Evolutionary conservation across 768 basidiomycete genomes (phyloP).

Genomic region (Pisolithus marmoratus): DNA sequence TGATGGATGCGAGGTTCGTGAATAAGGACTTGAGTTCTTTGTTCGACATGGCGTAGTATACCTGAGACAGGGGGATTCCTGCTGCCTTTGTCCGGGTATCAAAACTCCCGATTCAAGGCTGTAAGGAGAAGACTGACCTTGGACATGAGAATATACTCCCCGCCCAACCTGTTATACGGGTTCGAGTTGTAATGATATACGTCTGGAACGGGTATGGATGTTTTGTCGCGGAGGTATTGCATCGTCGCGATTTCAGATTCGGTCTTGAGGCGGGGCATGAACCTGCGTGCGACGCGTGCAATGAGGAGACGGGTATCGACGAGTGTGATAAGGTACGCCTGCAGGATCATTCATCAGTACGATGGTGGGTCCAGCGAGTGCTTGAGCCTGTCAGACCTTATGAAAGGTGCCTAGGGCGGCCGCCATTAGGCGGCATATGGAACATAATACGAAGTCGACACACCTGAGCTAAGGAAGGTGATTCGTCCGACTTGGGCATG

Average conservation of each 20-base stretch:
- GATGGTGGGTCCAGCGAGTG: not conserved
- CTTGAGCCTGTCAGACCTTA: slow-evolving; percentile 43
- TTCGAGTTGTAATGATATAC: slow-evolving; percentile 79
- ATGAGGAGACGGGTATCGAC: slow-evolving; percentile 57
- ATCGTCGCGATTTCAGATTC: slow-evolving; percentile 86
- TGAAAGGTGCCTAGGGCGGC: slow-evolving; percentile 67
- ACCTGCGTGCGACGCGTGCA: slow-evolving; percentile 76
- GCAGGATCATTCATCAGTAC: slow-evolving; percentile 7
- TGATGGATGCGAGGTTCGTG: slow-evolving; percentile 59
- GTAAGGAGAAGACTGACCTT: slow-evolving; percentile 44
- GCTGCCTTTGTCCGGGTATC: slow-evolving; percentile 45
- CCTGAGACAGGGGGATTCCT: slow-evolving; percentile 63
- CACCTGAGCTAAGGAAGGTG: slow-evolving; percentile 68
- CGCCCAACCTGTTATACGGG: slow-evolving; percentile 78
- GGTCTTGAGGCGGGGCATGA: slow-evolving; percentile 83
- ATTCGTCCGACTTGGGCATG: slow-evolving; percentile 63
- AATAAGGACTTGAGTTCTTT: slow-evolving; percentile 58
- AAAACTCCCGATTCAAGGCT: not conserved
- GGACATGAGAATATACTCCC: slow-evolving; percentile 84
- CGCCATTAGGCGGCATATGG: not conserved
- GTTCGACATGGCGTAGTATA: slow-evolving; percentile 68
- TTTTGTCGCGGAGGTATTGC: slow-evolving; percentile 68
- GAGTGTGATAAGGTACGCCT: slow-evolving; percentile 77
- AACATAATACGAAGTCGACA: slow-evolving; percentile 22
- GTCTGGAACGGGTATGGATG: slow-evolving; percentile 65